Percentiles rank a stretch among this genome's conserved stretches.
phyloP scores from a whole-genome alignment of 2,329 filamentous ascomycete species.

The Paecilomyces sp. region DNA sequence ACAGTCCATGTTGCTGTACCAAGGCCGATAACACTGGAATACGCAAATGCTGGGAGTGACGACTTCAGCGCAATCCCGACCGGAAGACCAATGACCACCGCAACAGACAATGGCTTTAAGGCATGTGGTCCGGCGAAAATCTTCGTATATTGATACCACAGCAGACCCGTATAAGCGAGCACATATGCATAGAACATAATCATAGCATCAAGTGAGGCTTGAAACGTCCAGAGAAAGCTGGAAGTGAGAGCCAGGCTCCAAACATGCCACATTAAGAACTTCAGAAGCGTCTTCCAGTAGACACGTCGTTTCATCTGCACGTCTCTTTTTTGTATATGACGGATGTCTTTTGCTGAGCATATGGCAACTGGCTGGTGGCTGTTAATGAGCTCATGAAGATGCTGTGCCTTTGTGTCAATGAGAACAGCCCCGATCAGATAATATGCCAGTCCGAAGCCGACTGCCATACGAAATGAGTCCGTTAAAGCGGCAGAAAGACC shows the following conservation, averaged over 20 bases:
- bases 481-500: conserved; percentile 31
- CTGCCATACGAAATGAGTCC: conserved; percentile 36
- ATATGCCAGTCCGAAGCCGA: conserved; percentile 52
- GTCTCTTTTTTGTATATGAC: conserved; percentile 38
- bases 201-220: conserved; percentile 33
- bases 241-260: conserved; percentile 47
- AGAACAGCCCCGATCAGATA: conserved; percentile 52
- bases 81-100: conserved; percentile 39
- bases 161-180: conserved; percentile 44
- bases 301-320: conserved; percentile 40
- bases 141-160: conserved; percentile 49
- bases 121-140: conserved; percentile 46
- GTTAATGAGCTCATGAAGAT: conserved; percentile 41
- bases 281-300: conserved; percentile 45
- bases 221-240: conserved; percentile 47
- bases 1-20: conserved; percentile 46
- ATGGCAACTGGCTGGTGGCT: conserved; percentile 35
- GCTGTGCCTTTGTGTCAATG: conserved; percentile 49
- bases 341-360: conserved; percentile 35
- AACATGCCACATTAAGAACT: conserved; percentile 45
- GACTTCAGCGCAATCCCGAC: conserved; percentile 40
- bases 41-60: conserved; percentile 34
- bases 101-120: conserved; percentile 42
- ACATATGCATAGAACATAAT: conserved; percentile 46
- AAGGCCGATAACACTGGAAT: conserved; percentile 43